Percentiles rank a stretch among this genome's conserved stretches.
These are phyloP conservation scores for Entrophospora sp. DNA, from an alignment of 192 early-diverging fungal species.

Conservation along the genomic window DNA sequence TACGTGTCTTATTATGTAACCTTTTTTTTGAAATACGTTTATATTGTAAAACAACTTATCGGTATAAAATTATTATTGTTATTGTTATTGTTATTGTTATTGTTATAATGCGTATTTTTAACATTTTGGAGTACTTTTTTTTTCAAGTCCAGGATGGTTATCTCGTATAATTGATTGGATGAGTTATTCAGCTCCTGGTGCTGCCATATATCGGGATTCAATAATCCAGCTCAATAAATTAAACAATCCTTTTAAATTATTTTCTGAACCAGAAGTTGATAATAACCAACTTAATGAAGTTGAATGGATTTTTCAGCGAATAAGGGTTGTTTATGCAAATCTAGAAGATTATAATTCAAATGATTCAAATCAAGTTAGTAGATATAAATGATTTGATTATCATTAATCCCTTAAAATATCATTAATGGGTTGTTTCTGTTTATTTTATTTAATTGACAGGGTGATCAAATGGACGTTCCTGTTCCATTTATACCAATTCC, in stretches of 20 bases:
- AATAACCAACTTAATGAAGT: constrained; percentile 36
- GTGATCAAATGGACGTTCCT: background rate
- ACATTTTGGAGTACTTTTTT: background rate
- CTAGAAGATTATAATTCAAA: background rate
- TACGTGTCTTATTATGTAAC: constrained; percentile 39
- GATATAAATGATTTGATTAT: too few species aligned
- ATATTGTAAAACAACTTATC: constrained; percentile 45
- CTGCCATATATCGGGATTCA: constrained; percentile 16
- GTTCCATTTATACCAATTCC: constrained; percentile 9
- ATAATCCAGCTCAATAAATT: constrained; percentile 6
- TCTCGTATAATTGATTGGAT: constrained; percentile 42
- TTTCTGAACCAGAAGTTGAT: constrained; percentile 25
- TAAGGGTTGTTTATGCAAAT: constrained; percentile 23
- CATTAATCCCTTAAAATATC: background rate
- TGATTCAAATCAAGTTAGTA: constrained; percentile 9
- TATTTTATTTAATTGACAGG: background rate
- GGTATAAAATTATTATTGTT: too few species aligned
- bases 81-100: too few species aligned
- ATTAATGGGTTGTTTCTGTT: background rate
- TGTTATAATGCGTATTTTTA: too few species aligned
- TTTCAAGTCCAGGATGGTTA: constrained; percentile 44
- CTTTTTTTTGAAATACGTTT: constrained; percentile 47
- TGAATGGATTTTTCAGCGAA: constrained; percentile 26
- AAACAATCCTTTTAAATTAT: constrained; percentile 26
- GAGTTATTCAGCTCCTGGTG: constrained; percentile 21